Conservation (phyloP, 2,329 filamentous ascomycete species). For the Parafenestella ontariensis region DNA sequence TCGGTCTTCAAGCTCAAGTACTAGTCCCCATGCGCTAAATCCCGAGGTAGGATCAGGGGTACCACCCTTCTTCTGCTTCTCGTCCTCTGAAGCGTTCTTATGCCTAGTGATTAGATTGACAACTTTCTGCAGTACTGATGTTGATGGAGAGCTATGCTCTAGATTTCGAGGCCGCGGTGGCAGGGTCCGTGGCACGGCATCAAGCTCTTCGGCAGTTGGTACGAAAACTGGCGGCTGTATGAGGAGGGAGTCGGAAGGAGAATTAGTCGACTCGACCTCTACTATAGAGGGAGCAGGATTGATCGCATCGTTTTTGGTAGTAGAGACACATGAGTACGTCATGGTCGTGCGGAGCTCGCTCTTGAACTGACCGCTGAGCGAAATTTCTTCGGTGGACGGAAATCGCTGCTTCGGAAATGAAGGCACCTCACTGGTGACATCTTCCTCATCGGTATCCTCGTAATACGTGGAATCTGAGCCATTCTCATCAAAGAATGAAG, state of each 20-base stretch:
- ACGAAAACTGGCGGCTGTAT: neutral
- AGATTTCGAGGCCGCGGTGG: neutral
- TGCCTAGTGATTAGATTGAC: constrained; percentile 20
- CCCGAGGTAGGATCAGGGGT: neutral
- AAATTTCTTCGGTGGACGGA: neutral
- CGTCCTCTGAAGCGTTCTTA: neutral
- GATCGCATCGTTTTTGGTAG: neutral
- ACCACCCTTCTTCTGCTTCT: neutral
- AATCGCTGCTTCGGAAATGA: neutral
- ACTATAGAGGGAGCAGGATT: no score
- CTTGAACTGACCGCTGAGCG: neutral
- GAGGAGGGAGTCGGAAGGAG: constrained; percentile 4
- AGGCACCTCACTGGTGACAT: neutral
- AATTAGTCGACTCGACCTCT: neutral
- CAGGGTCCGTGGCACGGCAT: no score
- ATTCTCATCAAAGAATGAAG: neutral
- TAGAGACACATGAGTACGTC: neutral
- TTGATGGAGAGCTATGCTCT: neutral
- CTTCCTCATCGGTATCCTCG: neutral
- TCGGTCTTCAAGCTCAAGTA: no score
- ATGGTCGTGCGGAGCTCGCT: neutral
- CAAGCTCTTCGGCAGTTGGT: neutral
- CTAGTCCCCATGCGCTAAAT: no score
- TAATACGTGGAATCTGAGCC: neutral
- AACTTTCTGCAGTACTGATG: constrained; percentile 7